Evolutionary conservation across 2,329 filamentous ascomycete genomes (phyloP), one percentile per base, ranked within the genome.

Genomic region (Diaporthe ilicicola): DNA sequence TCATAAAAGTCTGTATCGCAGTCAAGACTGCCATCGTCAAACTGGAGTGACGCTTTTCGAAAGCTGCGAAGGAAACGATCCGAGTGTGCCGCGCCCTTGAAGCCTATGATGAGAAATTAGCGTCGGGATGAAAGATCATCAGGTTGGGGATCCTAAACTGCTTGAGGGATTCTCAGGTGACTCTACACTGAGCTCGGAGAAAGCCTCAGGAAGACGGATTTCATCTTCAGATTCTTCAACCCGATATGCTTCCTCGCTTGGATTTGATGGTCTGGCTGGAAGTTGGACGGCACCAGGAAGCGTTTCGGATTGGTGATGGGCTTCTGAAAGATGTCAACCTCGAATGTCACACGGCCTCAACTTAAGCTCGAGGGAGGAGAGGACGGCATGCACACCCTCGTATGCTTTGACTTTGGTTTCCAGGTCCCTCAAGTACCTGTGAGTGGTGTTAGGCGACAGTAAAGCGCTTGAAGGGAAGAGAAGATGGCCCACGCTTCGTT

Each of bases 51-150:
- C 0, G 82, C 74, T 24, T 78, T 79, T 19, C 79, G 75, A 24
- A 82, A 78, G 44, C 77, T 80, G n/a, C 78, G 77, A 22, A 83
- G 75, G 54, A 84, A 82, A 51, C 78, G 78, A 73, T 83, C 81
- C 1, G 82, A 81, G 3, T 81, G 80, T 0, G 79, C 81, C 0
- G 81, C 80, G 8, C 81, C 81, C 69, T 80, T 79, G 73, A 81
- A 81, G 67, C 74, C 78, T 79, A 59, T 24, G 32, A 15, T 1
- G 19, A 2, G 10, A 3, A 8, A 7, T 69, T 15, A 66, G 62
- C 15, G 19, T 46, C 15, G 12, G 10, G 7, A 10, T 22, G 15
- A 6, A 17, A 27, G 10, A 64, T 22, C 10, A 15, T 17, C 39
- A 8, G 56, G 42, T 5, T 19, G n/a, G 56, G 27, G 2, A n/a